phyloP scores from a whole-genome alignment of 75 land plant genomes.

The Sequoia sempervirens region DNA sequence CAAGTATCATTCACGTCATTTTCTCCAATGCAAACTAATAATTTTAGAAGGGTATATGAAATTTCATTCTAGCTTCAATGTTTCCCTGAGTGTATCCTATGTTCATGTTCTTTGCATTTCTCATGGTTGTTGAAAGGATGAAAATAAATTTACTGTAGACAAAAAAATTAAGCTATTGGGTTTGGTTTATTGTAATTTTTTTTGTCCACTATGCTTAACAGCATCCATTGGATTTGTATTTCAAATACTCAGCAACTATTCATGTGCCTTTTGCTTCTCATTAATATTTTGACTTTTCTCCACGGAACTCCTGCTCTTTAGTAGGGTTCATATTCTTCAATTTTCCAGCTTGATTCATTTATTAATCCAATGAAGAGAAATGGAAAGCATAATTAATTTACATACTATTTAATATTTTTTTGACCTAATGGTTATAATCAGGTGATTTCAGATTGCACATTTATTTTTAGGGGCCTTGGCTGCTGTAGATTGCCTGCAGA shows the following conservation, averaged over 20 bases:
- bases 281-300: too few species aligned
- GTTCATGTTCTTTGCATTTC: neutral
- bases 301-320: too few species aligned
- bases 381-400: neutral
- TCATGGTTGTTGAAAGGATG: neutral
- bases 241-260: too few species aligned
- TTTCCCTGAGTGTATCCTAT: neutral
- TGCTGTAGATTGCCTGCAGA: too few species aligned
- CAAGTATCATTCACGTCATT: neutral
- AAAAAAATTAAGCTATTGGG: neutral
- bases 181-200: neutral
- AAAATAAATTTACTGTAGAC: too few species aligned
- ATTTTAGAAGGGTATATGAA: neutral
- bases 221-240: neutral
- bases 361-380: too few species aligned
- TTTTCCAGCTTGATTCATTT: neutral
- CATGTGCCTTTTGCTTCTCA: neutral
- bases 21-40: neutral
- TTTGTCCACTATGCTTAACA: neutral
- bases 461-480: neutral
- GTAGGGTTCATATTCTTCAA: neutral
- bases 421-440: neutral
- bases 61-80: neutral
- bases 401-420: neutral
- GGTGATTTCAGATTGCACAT: neutral